These are phyloP conservation scores for Rhizopogon parksii DNA, from an alignment of 1,284 basidiomycete genomes.

Conservation along the genomic window DNA sequence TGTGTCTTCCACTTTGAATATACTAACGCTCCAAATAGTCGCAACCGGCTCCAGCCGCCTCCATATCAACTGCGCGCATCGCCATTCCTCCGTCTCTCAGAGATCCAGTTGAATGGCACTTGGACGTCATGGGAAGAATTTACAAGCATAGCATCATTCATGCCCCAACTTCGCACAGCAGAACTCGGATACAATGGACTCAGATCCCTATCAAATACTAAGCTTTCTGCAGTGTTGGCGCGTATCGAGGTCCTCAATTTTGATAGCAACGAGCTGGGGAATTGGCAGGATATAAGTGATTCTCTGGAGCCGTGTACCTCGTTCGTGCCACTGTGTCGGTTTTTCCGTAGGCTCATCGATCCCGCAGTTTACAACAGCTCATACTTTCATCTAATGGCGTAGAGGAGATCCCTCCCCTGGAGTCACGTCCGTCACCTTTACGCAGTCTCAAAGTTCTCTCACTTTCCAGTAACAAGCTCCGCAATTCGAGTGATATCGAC, in stretches of 20 bases:
- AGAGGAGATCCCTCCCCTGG: slow-evolving; percentile 39
- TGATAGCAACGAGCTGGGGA: slow-evolving; percentile 59
- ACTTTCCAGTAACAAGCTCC: slow-evolving; percentile 58
- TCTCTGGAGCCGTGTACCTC: slow-evolving; percentile 42
- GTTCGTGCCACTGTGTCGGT: slow-evolving; percentile 34
- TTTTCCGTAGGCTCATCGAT: background rate
- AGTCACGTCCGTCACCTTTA: slow-evolving; percentile 20
- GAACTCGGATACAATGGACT: slow-evolving; percentile 78
- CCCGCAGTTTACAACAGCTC: slow-evolving; percentile 39
- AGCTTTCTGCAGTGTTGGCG: slow-evolving; percentile 17
- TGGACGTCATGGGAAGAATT: slow-evolving; percentile 68
- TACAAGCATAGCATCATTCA: slow-evolving; percentile 41
- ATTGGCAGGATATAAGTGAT: slow-evolving; percentile 52
- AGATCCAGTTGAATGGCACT: slow-evolving; percentile 74
- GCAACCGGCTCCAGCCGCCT: slow-evolving; percentile 46
- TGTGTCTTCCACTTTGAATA: slow-evolving; percentile 8
- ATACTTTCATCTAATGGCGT: slow-evolving; percentile 66
- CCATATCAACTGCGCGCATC: slow-evolving; percentile 24
- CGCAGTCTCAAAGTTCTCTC: slow-evolving; percentile 49
- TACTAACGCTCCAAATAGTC: slow-evolving; percentile 36
- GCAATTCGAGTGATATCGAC: slow-evolving; percentile 66
- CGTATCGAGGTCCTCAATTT: slow-evolving; percentile 61
- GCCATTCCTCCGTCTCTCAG: slow-evolving; percentile 53
- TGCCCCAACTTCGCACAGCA: slow-evolving; percentile 57
- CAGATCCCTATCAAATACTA: slow-evolving; percentile 27